phyloP scores from a whole-genome alignment of 2,329 filamentous ascomycete species.

The Talaromyces amestolkiae region DNA sequence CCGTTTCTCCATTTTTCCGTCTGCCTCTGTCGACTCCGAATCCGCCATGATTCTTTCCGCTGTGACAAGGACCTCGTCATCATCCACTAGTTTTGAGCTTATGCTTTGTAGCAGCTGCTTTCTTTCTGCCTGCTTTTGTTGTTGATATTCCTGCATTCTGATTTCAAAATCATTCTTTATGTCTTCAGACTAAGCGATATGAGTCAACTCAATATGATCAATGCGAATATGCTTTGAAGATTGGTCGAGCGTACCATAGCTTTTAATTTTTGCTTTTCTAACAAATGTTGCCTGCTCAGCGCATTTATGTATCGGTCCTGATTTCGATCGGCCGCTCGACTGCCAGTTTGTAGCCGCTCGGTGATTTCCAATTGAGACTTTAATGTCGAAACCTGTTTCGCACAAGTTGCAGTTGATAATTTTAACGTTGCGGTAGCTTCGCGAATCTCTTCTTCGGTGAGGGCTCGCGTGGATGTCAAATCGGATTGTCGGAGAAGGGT shows the following conservation, averaged over 20 bases:
- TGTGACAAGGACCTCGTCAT: constrained; percentile 34
- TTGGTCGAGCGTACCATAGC: constrained; percentile 30
- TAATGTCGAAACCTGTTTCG: constrained; percentile 35
- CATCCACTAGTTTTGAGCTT: constrained; percentile 35
- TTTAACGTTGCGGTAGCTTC: constrained; percentile 36
- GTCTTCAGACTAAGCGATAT: constrained; percentile 35
- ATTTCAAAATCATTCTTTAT: constrained; percentile 34
- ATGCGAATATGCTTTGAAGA: background rate
- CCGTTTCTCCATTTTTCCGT: constrained; percentile 30
- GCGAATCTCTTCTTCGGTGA: constrained; percentile 40
- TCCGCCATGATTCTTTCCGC: constrained; percentile 32
- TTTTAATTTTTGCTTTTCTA: constrained; percentile 33
- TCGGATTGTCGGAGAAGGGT: constrained; percentile 29
- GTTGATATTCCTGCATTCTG: constrained; percentile 31
- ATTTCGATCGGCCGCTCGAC: constrained; percentile 26
- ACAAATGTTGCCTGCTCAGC: constrained; percentile 36
- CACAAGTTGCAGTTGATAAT: constrained; percentile 36
- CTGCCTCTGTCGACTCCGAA: constrained; percentile 30
- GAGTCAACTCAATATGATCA: background rate
- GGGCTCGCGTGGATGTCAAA: constrained; percentile 34
- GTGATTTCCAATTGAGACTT: constrained; percentile 33
- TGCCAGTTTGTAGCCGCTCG: constrained; percentile 26
- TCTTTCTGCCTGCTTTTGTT: constrained; percentile 32
- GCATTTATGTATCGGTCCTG: constrained; percentile 29
- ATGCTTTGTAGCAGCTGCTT: constrained; percentile 35